These are phyloP conservation scores for Pseudozyma hubeiensis DNA, from an alignment of 1,284 basidiomycete species.

Conservation along the genomic window DNA sequence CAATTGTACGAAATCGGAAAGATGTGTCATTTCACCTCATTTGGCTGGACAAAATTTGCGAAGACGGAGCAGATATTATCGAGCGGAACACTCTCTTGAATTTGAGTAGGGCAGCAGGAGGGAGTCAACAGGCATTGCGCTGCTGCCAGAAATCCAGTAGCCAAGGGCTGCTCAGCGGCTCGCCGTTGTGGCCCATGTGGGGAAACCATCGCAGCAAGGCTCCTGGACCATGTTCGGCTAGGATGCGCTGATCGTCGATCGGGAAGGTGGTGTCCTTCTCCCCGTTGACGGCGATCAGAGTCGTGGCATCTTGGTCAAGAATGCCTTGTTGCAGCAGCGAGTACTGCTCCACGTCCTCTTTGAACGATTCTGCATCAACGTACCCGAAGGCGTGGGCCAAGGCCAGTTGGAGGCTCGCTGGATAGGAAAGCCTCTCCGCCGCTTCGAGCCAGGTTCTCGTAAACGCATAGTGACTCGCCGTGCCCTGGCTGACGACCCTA, in stretches of 20 bases:
- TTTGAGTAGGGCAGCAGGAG: no score
- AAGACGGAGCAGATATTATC: no score
- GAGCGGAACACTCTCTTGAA: background rate
- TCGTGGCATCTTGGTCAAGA: slow-evolving; percentile 28
- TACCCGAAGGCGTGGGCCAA: slow-evolving; percentile 39
- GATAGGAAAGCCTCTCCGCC: slow-evolving; percentile 38
- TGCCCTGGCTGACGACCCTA: slow-evolving; percentile 39
- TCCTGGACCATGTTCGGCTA: slow-evolving; percentile 39
- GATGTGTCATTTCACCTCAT: no score
- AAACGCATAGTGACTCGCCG: slow-evolving; percentile 47
- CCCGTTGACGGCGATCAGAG: slow-evolving; percentile 35
- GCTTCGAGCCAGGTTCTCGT: slow-evolving; percentile 42
- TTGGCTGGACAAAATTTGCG: no score
- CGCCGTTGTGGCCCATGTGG: slow-evolving; percentile 43
- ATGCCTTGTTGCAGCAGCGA: slow-evolving; percentile 41
- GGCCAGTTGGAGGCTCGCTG: slow-evolving; percentile 38
- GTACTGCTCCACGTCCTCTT: slow-evolving; percentile 26
- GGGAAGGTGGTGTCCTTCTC: slow-evolving; percentile 48
- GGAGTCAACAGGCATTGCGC: slow-evolving; percentile 15
- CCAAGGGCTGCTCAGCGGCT: slow-evolving; percentile 38
- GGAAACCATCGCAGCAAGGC: slow-evolving; percentile 44
- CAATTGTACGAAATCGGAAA: no score
- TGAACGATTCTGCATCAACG: slow-evolving; percentile 28
- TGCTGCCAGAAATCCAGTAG: slow-evolving; percentile 28
- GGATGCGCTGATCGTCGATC: slow-evolving; percentile 46